Conservation (phyloP, 192 early-diverging fungal genomes). For the Rhizophagus prolifer region DNA sequence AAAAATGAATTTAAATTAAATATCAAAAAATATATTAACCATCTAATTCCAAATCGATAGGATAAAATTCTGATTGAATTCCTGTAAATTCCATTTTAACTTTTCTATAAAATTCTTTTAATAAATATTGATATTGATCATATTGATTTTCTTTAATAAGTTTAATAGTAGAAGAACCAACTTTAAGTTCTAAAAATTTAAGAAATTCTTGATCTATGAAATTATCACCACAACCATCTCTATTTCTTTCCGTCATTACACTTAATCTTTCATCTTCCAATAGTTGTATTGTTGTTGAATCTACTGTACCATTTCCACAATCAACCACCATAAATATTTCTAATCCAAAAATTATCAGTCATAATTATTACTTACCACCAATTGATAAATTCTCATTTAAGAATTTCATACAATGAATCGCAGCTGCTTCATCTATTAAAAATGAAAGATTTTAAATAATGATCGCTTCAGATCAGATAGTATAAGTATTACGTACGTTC, state of each 20-base stretch:
- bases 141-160: not conserved
- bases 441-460: too few relatives aligned
- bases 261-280: not conserved
- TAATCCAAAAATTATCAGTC: too few relatives aligned
- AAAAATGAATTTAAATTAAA: not conserved
- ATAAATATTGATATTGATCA: not conserved
- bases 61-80: not conserved
- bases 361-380: constrained; percentile 5
- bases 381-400: not conserved
- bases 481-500: too few relatives aligned
- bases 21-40: not conserved
- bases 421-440: not conserved
- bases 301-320: constrained; percentile 54
- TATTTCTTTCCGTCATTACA: not conserved
- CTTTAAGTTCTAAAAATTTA: not conserved
- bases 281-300: constrained; percentile 39
- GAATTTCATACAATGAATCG: not conserved
- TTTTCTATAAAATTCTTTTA: not conserved
- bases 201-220: constrained; percentile 3
- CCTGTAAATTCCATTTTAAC: not conserved
- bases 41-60: not conserved
- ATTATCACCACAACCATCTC: not conserved
- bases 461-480: too few relatives aligned
- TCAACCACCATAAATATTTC: constrained; percentile 58
- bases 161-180: not conserved